Conservation (phyloP, 371 early-diverging fungal genomes). For the Mitosporidium daphniae region DNA sequence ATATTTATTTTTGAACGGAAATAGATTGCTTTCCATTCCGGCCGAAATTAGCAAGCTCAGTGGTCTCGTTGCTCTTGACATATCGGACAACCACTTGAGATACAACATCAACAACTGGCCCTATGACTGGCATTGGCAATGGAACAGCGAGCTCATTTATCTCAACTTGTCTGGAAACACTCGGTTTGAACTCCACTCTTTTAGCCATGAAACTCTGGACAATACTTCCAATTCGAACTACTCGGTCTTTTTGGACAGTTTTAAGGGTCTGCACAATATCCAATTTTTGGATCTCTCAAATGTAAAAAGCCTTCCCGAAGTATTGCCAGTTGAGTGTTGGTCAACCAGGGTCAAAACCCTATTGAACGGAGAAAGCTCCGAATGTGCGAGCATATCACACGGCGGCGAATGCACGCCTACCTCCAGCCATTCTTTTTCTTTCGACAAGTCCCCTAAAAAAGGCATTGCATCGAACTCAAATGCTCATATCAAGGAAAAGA, state of each 20-base stretch:
- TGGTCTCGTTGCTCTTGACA: slow-evolving; percentile 30
- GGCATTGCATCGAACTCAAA: no score
- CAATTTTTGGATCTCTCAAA: not conserved
- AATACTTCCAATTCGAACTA: no score
- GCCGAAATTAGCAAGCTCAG: slow-evolving; percentile 45
- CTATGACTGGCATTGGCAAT: slow-evolving; percentile 82
- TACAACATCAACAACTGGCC: slow-evolving; percentile 75
- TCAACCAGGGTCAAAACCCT: slow-evolving; percentile 1
- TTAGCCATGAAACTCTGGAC: not conserved
- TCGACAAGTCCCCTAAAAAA: no score
- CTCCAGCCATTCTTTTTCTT: no score
- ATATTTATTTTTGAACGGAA: slow-evolving; percentile 41
- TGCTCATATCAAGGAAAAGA: no score
- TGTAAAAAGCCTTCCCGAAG: not conserved
- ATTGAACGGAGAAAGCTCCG: slow-evolving; percentile 1
- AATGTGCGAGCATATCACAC: no score
- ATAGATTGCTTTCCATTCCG: slow-evolving; percentile 50
- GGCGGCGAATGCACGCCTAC: no score
- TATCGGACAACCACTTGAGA: slow-evolving; percentile 17
- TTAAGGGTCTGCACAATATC: not conserved
- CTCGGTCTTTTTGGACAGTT: not conserved
- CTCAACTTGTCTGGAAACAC: slow-evolving; percentile 60
- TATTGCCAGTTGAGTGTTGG: not conserved
- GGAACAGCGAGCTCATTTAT: slow-evolving; percentile 45
- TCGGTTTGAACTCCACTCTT: slow-evolving; percentile 33